Evolutionary conservation across 148 eudicot species (phyloP), one percentile per base, ranked within the genome.

Genomic region (Talinum fruticosum): DNA sequence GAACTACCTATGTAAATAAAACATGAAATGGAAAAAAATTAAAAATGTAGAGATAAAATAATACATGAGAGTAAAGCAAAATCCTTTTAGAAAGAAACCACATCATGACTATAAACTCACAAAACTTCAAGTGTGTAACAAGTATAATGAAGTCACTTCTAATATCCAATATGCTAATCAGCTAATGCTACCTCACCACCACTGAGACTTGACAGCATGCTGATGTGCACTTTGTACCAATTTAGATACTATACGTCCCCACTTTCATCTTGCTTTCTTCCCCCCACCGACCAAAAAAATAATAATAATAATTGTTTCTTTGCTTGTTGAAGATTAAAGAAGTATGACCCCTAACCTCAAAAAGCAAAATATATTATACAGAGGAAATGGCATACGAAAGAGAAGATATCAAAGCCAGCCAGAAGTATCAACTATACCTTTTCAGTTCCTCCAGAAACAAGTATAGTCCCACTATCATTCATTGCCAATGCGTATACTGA

Each of bases 371-470:
- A 23, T 2, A 13, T 1, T 12, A 62, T 19, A n/a, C 36, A 4
- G 23, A 14, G 47, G 47, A 41, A 49, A 47, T 49, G 76, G 62
- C 65, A 26, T 12, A 49, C 38, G 66, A 33, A 73, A 67, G 74
- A 77, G n/a, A 70, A 57, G 72, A 54, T 69, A 7, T 62, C 66
- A 62, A 57, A 54, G 59, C 30, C 23, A 38, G 16, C 66, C 67
- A 33, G 26, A 66, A 73, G n/a, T 44, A 81, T 30, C 24, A 65
- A 23, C 29, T 33, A 38, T 89, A 96, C 99, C 97, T 93, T 96
- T 84, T 96, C 99, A 53, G 97, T 96, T 83, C 99, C 99, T 81
- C 99, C 99, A 82, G 99, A 96, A 76, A 96, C 99, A 86, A 96
- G 94, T 80, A 93, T 87, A 75, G 87, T 87, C 76, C 97, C 99